Evolutionary conservation across 768 basidiomycete genomes (phyloP).

Genomic region (Phylloporus scabripes): DNA sequence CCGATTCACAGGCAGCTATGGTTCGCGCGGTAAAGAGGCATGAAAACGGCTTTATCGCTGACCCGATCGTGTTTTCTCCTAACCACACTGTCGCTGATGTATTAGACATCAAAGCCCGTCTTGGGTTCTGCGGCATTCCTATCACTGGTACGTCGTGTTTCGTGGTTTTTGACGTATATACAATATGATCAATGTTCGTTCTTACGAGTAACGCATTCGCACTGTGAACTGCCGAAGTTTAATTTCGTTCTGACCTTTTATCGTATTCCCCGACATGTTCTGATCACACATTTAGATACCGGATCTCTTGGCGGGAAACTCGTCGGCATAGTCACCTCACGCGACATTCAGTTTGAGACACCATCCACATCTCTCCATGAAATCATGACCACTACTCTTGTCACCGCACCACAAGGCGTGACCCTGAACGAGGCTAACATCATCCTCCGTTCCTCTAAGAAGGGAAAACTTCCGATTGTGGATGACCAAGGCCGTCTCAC

Average conservation of each 20-base stretch:
- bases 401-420: conserved; percentile 84
- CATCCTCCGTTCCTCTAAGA: conserved; percentile 93
- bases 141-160: conserved; percentile 77
- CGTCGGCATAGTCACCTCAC: conserved; percentile 92
- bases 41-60: conserved; percentile 97
- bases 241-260: conserved; percentile 15
- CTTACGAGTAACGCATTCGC: conserved; percentile 67
- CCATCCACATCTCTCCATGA: conserved; percentile 58
- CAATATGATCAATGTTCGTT: conserved; percentile 80
- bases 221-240: conserved; percentile 71
- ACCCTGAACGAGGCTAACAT: conserved; percentile 89
- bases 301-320: conserved; percentile 87
- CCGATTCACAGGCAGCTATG: conserved; percentile 90
- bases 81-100: conserved; percentile 79
- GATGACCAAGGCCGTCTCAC: conserved; percentile 60
- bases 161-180: conserved; percentile 43
- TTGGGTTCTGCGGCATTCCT: conserved; percentile 95
- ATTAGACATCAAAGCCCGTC: conserved; percentile 82
- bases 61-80: conserved; percentile 86
- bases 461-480: conserved; percentile 92
- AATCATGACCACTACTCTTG: conserved; percentile 86
- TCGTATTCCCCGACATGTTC: conserved; percentile 15
- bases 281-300: conserved; percentile 51
- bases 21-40: conserved; percentile 96
- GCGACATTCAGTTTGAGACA: conserved; percentile 91